phyloP scores from a whole-genome alignment of 2,329 filamentous ascomycete genomes.

The Corniculantispora saksenae region DNA sequence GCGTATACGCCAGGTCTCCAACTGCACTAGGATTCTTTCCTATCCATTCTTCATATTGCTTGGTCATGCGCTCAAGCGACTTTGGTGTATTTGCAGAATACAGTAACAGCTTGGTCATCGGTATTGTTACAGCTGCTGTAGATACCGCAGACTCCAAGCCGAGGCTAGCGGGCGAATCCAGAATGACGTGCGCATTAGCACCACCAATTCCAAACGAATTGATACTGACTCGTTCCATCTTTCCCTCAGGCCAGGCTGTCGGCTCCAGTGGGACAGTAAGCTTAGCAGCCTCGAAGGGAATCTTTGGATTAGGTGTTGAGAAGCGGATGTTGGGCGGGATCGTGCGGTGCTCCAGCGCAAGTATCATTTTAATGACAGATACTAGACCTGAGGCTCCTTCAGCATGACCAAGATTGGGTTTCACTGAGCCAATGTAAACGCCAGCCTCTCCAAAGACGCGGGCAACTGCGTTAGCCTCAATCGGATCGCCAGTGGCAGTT shows the following conservation, averaged over 20 bases:
- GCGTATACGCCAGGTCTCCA: slow-evolving; percentile 26
- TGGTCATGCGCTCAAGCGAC: slow-evolving; percentile 21
- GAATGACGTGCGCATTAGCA: slow-evolving; percentile 37
- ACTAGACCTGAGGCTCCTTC: slow-evolving; percentile 38
- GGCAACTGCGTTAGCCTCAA: slow-evolving; percentile 40
- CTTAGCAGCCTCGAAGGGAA: slow-evolving; percentile 25
- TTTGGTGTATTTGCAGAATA: slow-evolving; percentile 24
- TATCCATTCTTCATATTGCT: background rate
- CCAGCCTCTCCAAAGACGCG: slow-evolving; percentile 32
- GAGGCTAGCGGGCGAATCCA: slow-evolving; percentile 22
- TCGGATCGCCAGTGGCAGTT: slow-evolving; percentile 44
- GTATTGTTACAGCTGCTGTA: background rate
- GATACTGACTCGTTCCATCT: slow-evolving; percentile 32
- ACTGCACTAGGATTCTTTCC: background rate
- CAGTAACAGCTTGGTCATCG: slow-evolving; percentile 20
- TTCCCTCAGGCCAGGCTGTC: slow-evolving; percentile 27
- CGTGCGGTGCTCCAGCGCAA: slow-evolving; percentile 31
- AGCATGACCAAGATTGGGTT: slow-evolving; percentile 41
- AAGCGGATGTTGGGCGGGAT: slow-evolving; percentile 33
- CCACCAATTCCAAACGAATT: slow-evolving; percentile 44
- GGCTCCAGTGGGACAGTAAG: slow-evolving; percentile 29
- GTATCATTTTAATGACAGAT: slow-evolving; percentile 33
- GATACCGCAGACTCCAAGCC: background rate
- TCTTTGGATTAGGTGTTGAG: slow-evolving; percentile 30
- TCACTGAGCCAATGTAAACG: slow-evolving; percentile 35